phyloP scores from a whole-genome alignment of 176 grass and related monocot genomes.

The Raddia guianensis region DNA sequence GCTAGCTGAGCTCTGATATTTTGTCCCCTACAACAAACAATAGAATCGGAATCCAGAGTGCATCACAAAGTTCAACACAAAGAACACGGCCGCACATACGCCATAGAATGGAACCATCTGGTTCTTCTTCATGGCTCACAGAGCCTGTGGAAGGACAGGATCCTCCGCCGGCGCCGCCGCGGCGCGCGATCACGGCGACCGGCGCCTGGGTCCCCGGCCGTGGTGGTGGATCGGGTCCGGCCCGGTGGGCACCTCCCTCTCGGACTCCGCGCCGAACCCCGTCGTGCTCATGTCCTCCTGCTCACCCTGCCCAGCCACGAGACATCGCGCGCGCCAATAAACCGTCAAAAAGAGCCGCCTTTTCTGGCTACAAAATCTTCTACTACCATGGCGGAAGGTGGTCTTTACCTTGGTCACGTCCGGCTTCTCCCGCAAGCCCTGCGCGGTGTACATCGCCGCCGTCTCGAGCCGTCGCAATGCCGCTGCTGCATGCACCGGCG shows the following conservation, averaged over 20 bases:
- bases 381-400: background rate
- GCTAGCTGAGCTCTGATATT: background rate
- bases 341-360: slow-evolving; percentile 32
- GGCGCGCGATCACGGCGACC: slow-evolving; percentile 42
- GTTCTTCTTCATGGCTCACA: slow-evolving; percentile 26
- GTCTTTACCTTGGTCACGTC: slow-evolving; percentile 51
- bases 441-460: slow-evolving; percentile 43
- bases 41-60: slow-evolving; percentile 40
- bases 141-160: slow-evolving; percentile 33
- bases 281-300: slow-evolving; percentile 58
- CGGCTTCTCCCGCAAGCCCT: slow-evolving; percentile 45
- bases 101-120: slow-evolving; percentile 28
- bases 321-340: slow-evolving; percentile 16
- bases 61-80: slow-evolving; percentile 45
- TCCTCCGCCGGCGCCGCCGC: slow-evolving; percentile 2
- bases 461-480: slow-evolving; percentile 46
- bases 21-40: slow-evolving; percentile 44
- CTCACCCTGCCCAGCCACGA: slow-evolving; percentile 27
- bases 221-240: slow-evolving; percentile 92
- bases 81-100: slow-evolving; percentile 10
- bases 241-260: slow-evolving; percentile 76
- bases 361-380: background rate
- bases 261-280: slow-evolving; percentile 55
- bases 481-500: slow-evolving; percentile 38
- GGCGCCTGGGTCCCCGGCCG: slow-evolving; percentile 54